phyloP scores from a whole-genome alignment of 2,329 filamentous ascomycete genomes.

The Seiridium cupressi region DNA sequence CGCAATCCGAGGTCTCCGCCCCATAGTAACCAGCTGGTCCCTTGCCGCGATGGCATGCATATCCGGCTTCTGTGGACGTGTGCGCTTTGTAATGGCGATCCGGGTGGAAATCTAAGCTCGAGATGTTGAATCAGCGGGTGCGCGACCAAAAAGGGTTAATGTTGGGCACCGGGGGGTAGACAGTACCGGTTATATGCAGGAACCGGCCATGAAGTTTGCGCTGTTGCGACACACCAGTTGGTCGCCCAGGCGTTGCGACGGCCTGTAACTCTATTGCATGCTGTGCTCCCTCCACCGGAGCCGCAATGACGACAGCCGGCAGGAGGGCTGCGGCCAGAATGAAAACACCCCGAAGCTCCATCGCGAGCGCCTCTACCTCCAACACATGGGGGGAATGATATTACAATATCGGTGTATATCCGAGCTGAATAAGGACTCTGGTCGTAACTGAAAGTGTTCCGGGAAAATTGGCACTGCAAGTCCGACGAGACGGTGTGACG shows the following conservation, averaged over 20 bases:
- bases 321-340: slow-evolving; percentile 23
- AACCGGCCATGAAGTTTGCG: slow-evolving; percentile 68
- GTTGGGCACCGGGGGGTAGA: slow-evolving; percentile 12
- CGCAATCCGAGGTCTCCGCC: slow-evolving; percentile 84
- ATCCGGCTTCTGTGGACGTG: slow-evolving; percentile 64
- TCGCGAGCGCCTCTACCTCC: slow-evolving; percentile 13
- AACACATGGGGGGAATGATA: not conserved
- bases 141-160: slow-evolving; percentile 13
- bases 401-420: too few species aligned
- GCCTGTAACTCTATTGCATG: slow-evolving; percentile 22
- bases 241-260: slow-evolving; percentile 3
- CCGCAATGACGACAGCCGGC: slow-evolving; percentile 22
- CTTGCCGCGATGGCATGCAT: slow-evolving; percentile 75
- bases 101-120: slow-evolving; percentile 76
- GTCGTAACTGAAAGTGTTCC: not conserved
- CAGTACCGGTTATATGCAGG: slow-evolving; percentile 81
- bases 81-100: slow-evolving; percentile 83
- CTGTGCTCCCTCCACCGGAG: slow-evolving; percentile 19
- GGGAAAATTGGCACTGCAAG: not conserved
- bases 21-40: slow-evolving; percentile 81
- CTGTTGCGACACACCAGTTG: slow-evolving; percentile 12
- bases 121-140: slow-evolving; percentile 13
- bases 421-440: too few species aligned
- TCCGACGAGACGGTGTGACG: not conserved
- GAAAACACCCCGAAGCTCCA: slow-evolving; percentile 17